Conservation (phyloP, 495 filamentous ascomycete genomes). For the Xylaria flabelliformis region DNA sequence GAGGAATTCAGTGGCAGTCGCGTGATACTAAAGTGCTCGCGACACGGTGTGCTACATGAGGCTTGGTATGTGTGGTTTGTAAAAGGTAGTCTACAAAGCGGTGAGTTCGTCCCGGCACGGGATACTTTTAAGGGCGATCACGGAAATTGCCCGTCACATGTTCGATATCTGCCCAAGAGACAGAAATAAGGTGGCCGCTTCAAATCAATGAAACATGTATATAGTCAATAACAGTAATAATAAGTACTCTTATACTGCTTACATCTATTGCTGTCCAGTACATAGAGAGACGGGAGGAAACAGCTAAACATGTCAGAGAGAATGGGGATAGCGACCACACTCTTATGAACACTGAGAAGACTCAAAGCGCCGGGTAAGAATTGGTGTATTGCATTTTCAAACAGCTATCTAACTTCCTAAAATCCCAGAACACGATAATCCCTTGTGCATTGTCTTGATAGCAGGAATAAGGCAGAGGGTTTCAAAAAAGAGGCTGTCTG, state of each 20-base stretch:
- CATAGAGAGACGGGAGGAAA: background rate
- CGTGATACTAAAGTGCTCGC: slow-evolving; percentile 72
- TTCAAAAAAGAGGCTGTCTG: background rate
- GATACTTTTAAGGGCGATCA: slow-evolving; percentile 45
- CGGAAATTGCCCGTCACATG: slow-evolving; percentile 45
- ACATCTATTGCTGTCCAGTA: background rate
- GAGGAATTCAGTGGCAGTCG: slow-evolving; percentile 65
- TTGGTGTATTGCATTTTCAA: background rate
- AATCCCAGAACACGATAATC: background rate
- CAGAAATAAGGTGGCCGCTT: slow-evolving; percentile 11
- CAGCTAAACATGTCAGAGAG: background rate
- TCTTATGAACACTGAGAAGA: background rate
- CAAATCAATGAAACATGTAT: background rate
- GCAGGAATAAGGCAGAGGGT: background rate
- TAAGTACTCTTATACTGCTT: background rate
- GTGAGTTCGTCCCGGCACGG: slow-evolving; percentile 68
- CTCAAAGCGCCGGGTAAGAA: background rate
- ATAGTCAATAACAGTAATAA: background rate
- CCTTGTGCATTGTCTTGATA: background rate
- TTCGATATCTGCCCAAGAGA: slow-evolving; percentile 50
- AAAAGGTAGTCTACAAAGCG: slow-evolving; percentile 75
- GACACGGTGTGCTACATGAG: slow-evolving; percentile 66
- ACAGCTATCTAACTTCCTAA: slow-evolving; percentile 1
- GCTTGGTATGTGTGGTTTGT: slow-evolving; percentile 89
- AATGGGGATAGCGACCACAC: background rate